Evolutionary conservation across 2,329 filamentous ascomycete species (phyloP), one percentile per base, ranked within the genome.

Genomic region (Aspergillus japonicus): DNA sequence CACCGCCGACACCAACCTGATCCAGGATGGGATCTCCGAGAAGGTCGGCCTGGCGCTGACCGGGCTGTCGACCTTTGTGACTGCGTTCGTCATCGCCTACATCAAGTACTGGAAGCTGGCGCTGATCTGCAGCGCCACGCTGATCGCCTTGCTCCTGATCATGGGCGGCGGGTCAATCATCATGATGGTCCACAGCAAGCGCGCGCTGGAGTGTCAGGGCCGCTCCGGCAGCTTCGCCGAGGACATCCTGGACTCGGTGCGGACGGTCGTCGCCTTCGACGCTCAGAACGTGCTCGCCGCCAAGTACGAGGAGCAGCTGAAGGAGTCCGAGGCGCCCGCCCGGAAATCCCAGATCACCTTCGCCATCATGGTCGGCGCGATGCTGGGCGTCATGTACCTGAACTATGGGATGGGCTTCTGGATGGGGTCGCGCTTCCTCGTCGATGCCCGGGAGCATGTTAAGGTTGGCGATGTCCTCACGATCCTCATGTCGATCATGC

Each of bases 81-180:
- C 92, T 0, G 91, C 92, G 10, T 96, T 96, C 66, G 80, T 96
- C 57, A 93, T 98, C 67, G 91, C 89, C 1, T 97, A 96, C 73
- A 78, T 93, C 74, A 89, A 89, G 69, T 94, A 89, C 76, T 97
- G 93, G 93, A 96, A 95, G 76, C 81, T 97, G 63, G 94, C 94
- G 0, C 77, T 96, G 33, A 96, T 98, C 66, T 82, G 96, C 14
- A 82, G 86, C 24, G 92, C 90, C 0, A 91, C 89, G 2, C 85
- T 97, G 58, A 78, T 92, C 42, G 90, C 91, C 2, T 85, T 97
- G 52, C 75, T 90, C 7, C 64, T 89, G 2, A 83, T 89, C 66
- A 94, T 95, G 87, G 90, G 87, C 51, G 77, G 80, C 44, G 86
- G 89, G 11, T 90, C 89, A 1, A 80, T 78, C 5, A 89, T 91